phyloP scores from a whole-genome alignment of 2,329 filamentous ascomycete species.

The Septoria petroselini region DNA sequence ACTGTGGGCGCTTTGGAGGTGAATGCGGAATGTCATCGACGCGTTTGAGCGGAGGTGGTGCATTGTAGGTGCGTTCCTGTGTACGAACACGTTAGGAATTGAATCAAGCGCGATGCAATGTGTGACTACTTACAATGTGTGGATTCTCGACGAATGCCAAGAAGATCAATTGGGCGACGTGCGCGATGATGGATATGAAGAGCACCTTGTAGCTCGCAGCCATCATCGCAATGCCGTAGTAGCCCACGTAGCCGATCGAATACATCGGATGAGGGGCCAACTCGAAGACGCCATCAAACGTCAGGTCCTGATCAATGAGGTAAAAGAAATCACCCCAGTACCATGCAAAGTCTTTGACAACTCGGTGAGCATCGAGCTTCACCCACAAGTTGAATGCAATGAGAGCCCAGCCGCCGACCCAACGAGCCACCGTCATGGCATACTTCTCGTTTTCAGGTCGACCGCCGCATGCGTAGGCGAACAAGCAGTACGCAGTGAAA shows the following conservation, averaged over 20 bases:
- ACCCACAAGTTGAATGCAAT: constrained; percentile 98
- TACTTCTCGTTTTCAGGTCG: constrained; percentile 69
- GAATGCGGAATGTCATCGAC: constrained; percentile 51
- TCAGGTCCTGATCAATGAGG: constrained; percentile 94
- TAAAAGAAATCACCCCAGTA: constrained; percentile 99
- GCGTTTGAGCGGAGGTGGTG: constrained; percentile 62
- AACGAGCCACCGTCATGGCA: constrained; percentile 68
- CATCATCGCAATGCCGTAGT: constrained; percentile 98
- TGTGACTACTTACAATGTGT: constrained; percentile 60
- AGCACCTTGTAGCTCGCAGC: constrained; percentile 96
- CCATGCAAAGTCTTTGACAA: constrained; percentile 99
- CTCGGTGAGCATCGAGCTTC: constrained; percentile 93
- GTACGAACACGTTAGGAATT: neutral
- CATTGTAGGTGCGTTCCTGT: constrained; percentile 86
- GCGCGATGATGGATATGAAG: constrained; percentile 92
- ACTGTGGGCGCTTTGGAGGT: constrained; percentile 38
- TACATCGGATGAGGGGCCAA: constrained; percentile 99
- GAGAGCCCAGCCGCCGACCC: constrained; percentile 71
- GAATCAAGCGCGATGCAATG: neutral
- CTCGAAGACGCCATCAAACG: constrained; percentile 97
- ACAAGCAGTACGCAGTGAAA: constrained; percentile 94
- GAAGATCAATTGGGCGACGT: constrained; percentile 92
- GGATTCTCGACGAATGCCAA: constrained; percentile 89
- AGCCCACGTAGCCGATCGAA: constrained; percentile 94
- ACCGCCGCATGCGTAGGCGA: constrained; percentile 82